Base-by-base conservation (phyloP, 306 rosid species). In the Lupinus albus region DNA sequence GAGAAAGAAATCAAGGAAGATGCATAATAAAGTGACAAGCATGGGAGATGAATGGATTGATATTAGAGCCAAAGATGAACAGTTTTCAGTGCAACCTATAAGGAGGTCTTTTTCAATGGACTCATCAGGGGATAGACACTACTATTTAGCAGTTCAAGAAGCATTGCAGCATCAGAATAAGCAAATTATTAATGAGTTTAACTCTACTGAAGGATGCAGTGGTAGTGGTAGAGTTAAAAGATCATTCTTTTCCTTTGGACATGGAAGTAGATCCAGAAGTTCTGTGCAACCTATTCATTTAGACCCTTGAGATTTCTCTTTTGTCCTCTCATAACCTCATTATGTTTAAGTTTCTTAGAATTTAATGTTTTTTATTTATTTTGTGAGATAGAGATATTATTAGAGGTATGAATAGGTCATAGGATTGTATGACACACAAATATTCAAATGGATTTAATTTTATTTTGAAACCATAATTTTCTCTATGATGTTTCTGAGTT, bases 61-160 rank as follows among this genome's bases (percentile, higher is more conserved):
- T 36, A 81, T 70, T 5, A 83, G 98, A 63, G 83, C 71, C n/a
- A 89, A 87, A 79, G 98, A 92, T 78, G 96, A 86, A 0, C 77
- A 73, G 1, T 92, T 89, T 30, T 80, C 75, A 39, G 82, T 89
- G 13, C 95, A 89, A 80, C 95, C 98, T 5, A 89, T 92, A 0
- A 80, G 98, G 49, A 83, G 98, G 75, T 92, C 98, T 4, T 80
- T 93, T 68, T 93, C 95, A 11, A 93, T 93, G 98, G 98, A 89
- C 12, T 88, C 96, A 1, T 89, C 95, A 61, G 76, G 84, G 33
- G 95, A 89, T 21, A 84, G 96, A 64, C 88, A 86, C 20, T 73
- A 89, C 44, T 87, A 87, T 68, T 38, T 89, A 74, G 95, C 95
- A 38, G 80, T 86, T 61, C 95, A 88, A 74, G 92, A 83, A 55